phyloP scores from a whole-genome alignment of 2,329 filamentous ascomycete genomes.

The Teratosphaeria destructans region DNA sequence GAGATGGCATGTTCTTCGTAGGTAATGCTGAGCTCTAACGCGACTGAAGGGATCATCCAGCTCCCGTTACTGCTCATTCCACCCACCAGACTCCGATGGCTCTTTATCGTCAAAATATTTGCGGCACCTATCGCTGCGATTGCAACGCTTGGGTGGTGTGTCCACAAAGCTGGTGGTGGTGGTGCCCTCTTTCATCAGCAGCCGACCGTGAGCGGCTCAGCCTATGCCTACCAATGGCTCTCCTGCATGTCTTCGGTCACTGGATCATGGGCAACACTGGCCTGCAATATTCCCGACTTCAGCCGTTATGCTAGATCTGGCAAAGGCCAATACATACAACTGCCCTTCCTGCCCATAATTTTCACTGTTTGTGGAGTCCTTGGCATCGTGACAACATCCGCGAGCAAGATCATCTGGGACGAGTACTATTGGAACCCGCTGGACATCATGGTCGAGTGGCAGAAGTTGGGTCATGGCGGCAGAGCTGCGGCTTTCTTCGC shows the following conservation, averaged over 20 bases:
- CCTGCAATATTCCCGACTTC: constrained; percentile 21
- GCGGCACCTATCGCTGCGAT: constrained; percentile 20
- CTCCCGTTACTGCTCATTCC: constrained; percentile 17
- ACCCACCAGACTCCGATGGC: constrained; percentile 17
- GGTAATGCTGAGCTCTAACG: background rate
- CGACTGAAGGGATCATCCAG: background rate
- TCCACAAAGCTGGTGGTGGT: constrained; percentile 11
- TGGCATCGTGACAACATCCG: constrained; percentile 49
- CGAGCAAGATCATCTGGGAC: constrained; percentile 39
- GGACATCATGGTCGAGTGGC: constrained; percentile 27
- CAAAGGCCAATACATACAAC: constrained; percentile 6
- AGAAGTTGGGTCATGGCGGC: constrained; percentile 10
- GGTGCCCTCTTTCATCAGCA: constrained; percentile 13
- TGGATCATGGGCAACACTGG: constrained; percentile 42
- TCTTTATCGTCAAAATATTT: constrained; percentile 30
- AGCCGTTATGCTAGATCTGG: constrained; percentile 1
- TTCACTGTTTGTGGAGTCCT: constrained; percentile 33
- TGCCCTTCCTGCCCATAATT: constrained; percentile 34
- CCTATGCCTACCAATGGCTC: constrained; percentile 27
- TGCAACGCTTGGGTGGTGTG: constrained; percentile 18
- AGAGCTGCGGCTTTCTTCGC: constrained; percentile 11
- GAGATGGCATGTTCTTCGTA: background rate
- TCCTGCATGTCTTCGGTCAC: constrained; percentile 41
- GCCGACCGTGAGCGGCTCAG: constrained; percentile 30
- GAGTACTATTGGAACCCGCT: constrained; percentile 26